A percentile compares a stretch with the other conserved stretches of the same genome.
Conservation (phyloP, 1,284 basidiomycete genomes). For the Austroboletus niveus region DNA sequence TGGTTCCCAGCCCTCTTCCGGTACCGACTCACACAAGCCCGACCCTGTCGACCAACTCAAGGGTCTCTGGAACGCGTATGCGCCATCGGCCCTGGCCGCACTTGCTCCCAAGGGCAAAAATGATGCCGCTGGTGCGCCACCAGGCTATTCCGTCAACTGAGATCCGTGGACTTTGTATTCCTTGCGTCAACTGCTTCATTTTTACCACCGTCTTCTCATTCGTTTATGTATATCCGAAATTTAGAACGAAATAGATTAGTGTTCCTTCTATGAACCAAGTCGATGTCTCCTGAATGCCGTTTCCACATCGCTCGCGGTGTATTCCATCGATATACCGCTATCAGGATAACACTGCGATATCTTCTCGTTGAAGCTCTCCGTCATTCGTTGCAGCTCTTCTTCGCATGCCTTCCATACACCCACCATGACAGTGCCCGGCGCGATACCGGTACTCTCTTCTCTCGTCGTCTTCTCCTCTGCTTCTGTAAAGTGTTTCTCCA, state of each 20-base stretch:
- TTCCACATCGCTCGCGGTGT: slow-evolving; percentile 73
- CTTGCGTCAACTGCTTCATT: slow-evolving; percentile 10
- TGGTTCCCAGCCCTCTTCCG: slow-evolving; percentile 32
- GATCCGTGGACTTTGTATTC: too few species aligned
- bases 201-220: not conserved
- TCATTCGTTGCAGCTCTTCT: slow-evolving; percentile 73
- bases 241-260: slow-evolving; percentile 9
- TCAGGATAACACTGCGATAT: slow-evolving; percentile 79
- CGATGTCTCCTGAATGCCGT: slow-evolving; percentile 70
- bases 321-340: slow-evolving; percentile 70
- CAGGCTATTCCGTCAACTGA: too few species aligned
- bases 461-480: slow-evolving; percentile 63
- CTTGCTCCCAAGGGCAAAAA: slow-evolving; percentile 17
- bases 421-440: slow-evolving; percentile 68
- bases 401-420: slow-evolving; percentile 90
- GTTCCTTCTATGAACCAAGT: slow-evolving; percentile 39
- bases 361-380: slow-evolving; percentile 63
- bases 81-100: slow-evolving; percentile 31
- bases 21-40: slow-evolving; percentile 11
- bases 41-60: slow-evolving; percentile 31
- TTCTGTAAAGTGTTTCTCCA: slow-evolving; percentile 95
- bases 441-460: slow-evolving; percentile 56
- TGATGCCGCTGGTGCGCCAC: slow-evolving; percentile 5
- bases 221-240: slow-evolving; percentile 8
- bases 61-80: slow-evolving; percentile 39